Evolutionary conservation across 1,284 basidiomycete species (phyloP), one percentile per base, ranked within the genome.

Genomic region (Uromyces viciae-fabae): DNA sequence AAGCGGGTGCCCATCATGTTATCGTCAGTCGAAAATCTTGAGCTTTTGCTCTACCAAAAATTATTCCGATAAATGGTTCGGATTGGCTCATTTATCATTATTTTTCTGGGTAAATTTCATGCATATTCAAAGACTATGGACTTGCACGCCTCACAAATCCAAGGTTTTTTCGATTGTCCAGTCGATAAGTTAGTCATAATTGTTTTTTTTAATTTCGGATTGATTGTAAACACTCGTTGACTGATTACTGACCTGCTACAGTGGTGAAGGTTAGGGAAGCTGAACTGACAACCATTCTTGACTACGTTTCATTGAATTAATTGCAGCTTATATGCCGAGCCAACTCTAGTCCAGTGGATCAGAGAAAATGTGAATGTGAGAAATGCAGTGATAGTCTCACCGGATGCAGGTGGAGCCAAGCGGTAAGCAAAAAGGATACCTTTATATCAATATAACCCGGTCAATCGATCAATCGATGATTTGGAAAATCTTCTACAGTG

Each of bases 101-200:
- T 22, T 75, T 52, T 17, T n/a, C 43, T 69, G 64, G n/a, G 52
- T 58, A 52, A 31, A 46, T 0, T 54, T 52, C 40, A 19, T 36
- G 43, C 52, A 78, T 5, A 80, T 69, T 40, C 22, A 36, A 84
- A 98, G 96, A 98, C 94, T 40, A 99, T 96, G 95, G 95, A 97
- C 87, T 88, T 98, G 84, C 94, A 98, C 86, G 95, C 95, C 68
- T 95, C 94, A n/a, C 95, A 97, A 86, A 98, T 98, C 83, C 95
- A 99, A 87, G 97, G 97, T 46, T 99, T 99, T 89, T 99, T 99
- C 87, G 96, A 99, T 87, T 96, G 98, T n/a, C 97, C 97, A 22
- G 96, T 99, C 82, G 96, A 99, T 89, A 98, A 98, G 95, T 97
- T 86, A 90, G 94, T 91, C 72, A 60, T 25, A 33, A 33, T n/a